Percentiles rank a stretch among this genome's conserved stretches.
phyloP scores from a whole-genome alignment of 1,284 basidiomycete species.

The Sporisorium graminicola region DNA sequence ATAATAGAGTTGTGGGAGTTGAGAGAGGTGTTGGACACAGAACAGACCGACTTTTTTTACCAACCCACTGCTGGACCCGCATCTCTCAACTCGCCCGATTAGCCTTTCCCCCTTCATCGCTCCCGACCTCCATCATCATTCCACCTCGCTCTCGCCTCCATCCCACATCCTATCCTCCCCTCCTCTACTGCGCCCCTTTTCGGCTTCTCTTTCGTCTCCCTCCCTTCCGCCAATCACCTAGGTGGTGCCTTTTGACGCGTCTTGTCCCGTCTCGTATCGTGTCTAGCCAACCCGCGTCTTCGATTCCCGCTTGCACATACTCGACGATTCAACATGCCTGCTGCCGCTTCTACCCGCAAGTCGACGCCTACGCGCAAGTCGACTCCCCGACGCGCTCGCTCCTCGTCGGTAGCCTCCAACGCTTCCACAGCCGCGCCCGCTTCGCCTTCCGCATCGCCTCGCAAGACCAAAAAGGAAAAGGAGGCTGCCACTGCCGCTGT shows the following conservation, averaged over 20 bases:
- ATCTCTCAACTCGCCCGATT: not conserved
- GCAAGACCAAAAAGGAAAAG: slow-evolving; percentile 48
- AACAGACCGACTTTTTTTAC: not conserved
- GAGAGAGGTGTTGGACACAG: slow-evolving; percentile 4
- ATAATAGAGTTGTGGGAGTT: slow-evolving; percentile 15
- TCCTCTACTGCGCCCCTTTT: not conserved
- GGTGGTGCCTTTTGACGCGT: slow-evolving; percentile 1
- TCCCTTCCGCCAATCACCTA: not conserved
- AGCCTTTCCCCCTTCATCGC: not conserved
- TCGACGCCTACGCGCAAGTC: slow-evolving; percentile 53
- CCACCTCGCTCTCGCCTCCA: slow-evolving; percentile 16
- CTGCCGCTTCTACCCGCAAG: slow-evolving; percentile 42
- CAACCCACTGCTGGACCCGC: not conserved
- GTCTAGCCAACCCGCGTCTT: slow-evolving; percentile 1
- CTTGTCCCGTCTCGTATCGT: slow-evolving; percentile 19
- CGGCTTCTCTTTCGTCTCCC: not conserved
- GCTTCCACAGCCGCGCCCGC: slow-evolving; percentile 45
- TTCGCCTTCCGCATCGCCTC: slow-evolving; percentile 47
- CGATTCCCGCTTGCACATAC: not conserved
- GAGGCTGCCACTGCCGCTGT: slow-evolving; percentile 29
- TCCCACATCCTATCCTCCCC: slow-evolving; percentile 3
- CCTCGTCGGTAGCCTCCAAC: slow-evolving; percentile 63
- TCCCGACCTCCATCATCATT: slow-evolving; percentile 17
- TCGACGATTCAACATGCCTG: slow-evolving; percentile 35
- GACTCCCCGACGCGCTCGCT: slow-evolving; percentile 64